A percentile compares a stretch with the other conserved stretches of the same genome.
Evolutionary conservation across 2,329 filamentous ascomycete species (phyloP).

Genomic region (Fusarium scirpi): DNA sequence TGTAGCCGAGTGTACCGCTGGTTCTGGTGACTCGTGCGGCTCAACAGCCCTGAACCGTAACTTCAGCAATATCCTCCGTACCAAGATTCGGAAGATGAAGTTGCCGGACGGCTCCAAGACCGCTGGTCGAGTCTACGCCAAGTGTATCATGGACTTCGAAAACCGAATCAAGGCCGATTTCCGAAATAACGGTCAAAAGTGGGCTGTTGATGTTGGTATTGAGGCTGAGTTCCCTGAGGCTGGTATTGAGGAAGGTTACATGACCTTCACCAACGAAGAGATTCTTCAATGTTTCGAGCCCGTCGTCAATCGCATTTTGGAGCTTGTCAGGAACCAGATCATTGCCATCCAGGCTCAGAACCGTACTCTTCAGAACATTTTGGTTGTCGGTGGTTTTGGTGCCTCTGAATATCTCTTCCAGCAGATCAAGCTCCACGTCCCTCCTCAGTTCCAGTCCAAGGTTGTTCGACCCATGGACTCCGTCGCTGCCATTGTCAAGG

Average conservation of each 20-base stretch:
- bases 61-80: constrained; percentile 96
- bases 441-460: constrained; percentile 97
- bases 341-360: constrained; percentile 99
- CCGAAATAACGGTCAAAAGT: constrained; percentile 98
- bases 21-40: constrained; percentile 96
- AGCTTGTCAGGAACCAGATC: constrained; percentile 97
- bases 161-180: constrained; percentile 99
- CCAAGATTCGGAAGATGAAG: constrained; percentile 99
- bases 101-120: constrained; percentile 96
- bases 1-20: constrained; percentile 95
- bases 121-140: constrained; percentile 97
- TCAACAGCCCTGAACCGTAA: constrained; percentile 98
- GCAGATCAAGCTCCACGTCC: constrained; percentile 98
- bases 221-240: constrained; percentile 98
- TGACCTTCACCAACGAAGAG: constrained; percentile 99
- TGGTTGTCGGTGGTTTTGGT: constrained; percentile 97
- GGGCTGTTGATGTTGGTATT: constrained; percentile 98
- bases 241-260: constrained; percentile 98
- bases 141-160: constrained; percentile 99
- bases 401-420: constrained; percentile 99
- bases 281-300: constrained; percentile 99
- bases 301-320: constrained; percentile 95
- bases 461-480: constrained; percentile 99
- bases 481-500: constrained; percentile 97
- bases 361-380: constrained; percentile 90